Conservation (phyloP, 345 rosid genomes). For the Jatropha curcas region DNA sequence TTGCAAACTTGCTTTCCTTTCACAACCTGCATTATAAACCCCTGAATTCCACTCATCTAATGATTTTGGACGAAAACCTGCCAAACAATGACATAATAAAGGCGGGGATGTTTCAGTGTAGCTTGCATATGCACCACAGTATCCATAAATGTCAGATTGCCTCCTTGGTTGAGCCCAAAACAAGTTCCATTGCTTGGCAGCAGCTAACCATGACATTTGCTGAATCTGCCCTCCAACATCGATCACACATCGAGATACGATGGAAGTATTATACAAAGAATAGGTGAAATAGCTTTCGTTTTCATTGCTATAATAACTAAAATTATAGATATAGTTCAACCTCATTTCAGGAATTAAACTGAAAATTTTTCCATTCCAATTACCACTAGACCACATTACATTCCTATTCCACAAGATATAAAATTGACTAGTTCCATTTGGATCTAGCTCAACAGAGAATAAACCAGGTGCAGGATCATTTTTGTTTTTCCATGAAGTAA, state of each 20-base stretch:
- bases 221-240: conserved; percentile 17
- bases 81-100: conserved; percentile 30
- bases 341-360: conserved; percentile 31
- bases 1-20: conserved; percentile 16
- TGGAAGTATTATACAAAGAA: conserved; percentile 14
- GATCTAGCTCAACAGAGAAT: conserved; percentile 20
- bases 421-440: conserved; percentile 12
- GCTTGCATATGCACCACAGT: conserved; percentile 30
- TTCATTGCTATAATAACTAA: conserved; percentile 15
- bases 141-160: conserved; percentile 17
- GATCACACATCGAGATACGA: conserved; percentile 5
- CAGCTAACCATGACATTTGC: conserved; percentile 16
- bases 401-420: conserved; percentile 15
- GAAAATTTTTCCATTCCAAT: conserved; percentile 21
- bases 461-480: conserved; percentile 35
- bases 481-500: conserved; percentile 25
- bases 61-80: conserved; percentile 28
- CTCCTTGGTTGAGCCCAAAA: conserved; percentile 26
- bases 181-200: conserved; percentile 14
- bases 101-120: conserved; percentile 11
- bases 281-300: conserved; percentile 41
- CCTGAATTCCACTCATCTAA: conserved; percentile 21
- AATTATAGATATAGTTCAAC: conserved; percentile 18
- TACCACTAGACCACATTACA: conserved; percentile 17
- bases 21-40: conserved; percentile 20